Conservation (phyloP, 1,139 yeast genomes). For the Pichia cactophila region DNA sequence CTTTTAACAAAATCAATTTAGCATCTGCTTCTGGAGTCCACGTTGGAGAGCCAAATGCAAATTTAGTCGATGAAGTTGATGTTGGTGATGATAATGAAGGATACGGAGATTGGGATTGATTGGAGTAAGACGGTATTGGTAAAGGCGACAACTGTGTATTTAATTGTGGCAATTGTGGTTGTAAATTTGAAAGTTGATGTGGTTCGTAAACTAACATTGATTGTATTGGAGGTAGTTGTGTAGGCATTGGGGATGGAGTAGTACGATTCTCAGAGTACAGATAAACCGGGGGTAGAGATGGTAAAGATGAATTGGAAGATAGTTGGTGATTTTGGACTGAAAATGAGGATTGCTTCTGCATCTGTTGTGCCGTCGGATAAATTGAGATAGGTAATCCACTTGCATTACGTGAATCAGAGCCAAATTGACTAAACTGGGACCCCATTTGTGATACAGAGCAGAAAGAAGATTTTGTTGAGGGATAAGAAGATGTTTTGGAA, state of each 20-base stretch:
- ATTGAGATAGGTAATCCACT: not conserved
- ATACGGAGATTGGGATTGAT: not conserved
- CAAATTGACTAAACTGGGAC: not conserved
- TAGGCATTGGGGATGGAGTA: not conserved
- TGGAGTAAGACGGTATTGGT: not conserved
- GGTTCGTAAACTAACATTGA: not conserved
- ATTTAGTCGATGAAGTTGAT: not conserved
- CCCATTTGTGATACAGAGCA: not conserved
- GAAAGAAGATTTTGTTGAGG: not conserved
- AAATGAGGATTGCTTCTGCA: too few species aligned
- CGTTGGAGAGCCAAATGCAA: conserved; percentile 26
- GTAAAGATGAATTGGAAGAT: not conserved
- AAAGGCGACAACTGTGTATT: not conserved
- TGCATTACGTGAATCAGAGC: not conserved
- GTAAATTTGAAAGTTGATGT: not conserved
- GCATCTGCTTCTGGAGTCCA: conserved; percentile 73
- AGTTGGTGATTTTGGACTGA: too few species aligned
- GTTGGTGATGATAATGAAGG: not conserved
- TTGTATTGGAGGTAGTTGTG: not conserved
- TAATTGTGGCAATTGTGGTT: not conserved
- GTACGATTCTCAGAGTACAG: not conserved
- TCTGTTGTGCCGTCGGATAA: too few species aligned
- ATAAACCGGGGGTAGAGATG: not conserved
- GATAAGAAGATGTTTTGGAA: not conserved
- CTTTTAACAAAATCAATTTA: conserved; percentile 58